phyloP scores from a whole-genome alignment of 78 protist genomes.

The Monosiga brevicollis region DNA sequence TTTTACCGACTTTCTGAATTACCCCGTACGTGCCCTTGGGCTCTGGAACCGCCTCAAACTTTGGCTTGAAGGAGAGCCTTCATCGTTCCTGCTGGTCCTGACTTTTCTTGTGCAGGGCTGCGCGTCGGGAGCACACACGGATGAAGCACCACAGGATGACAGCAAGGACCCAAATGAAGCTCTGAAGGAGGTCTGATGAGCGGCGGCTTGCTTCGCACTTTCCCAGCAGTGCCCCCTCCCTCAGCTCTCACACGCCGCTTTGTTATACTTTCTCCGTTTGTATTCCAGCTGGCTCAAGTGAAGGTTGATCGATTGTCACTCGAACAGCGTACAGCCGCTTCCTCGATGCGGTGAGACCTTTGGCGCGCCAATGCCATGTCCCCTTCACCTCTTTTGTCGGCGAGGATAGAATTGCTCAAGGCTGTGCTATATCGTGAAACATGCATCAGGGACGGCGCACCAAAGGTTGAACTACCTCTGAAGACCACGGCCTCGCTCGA shows the following conservation, averaged over 20 bases:
- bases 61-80: background rate
- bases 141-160: background rate
- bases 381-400: background rate
- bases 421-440: too few species aligned
- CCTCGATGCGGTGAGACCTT: background rate
- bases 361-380: background rate
- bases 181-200: background rate
- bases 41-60: background rate
- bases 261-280: too few species aligned
- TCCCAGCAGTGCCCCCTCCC: too few species aligned
- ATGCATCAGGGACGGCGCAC: background rate
- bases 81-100: background rate
- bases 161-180: background rate
- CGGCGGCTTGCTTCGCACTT: too few species aligned
- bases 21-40: background rate
- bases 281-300: too few species aligned
- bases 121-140: background rate
- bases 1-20: background rate
- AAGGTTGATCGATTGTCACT: background rate
- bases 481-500: background rate
- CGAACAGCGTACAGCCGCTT: background rate
- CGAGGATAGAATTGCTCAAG: background rate
- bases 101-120: background rate
- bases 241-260: too few species aligned
- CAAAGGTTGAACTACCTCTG: background rate